Evolutionary conservation across 2,329 filamentous ascomycete genomes (phyloP).

Genomic region (Trichoderma sp.): DNA sequence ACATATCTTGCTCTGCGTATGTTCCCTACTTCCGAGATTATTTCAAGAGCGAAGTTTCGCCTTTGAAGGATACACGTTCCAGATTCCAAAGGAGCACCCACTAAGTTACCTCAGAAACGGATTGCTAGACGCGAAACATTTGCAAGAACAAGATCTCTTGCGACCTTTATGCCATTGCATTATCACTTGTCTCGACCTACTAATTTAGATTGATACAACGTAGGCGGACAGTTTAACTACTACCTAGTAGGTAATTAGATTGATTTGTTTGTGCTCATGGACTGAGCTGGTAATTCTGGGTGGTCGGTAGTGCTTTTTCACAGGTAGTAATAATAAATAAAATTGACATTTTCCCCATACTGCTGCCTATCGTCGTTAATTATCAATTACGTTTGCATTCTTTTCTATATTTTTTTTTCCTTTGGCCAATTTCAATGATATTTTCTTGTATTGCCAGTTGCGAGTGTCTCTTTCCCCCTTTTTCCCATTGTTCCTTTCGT

Average conservation of each 20-base stretch:
- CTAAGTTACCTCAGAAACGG: conserved; percentile 3
- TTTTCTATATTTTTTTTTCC: neutral
- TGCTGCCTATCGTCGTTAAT: neutral
- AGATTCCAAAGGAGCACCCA: neutral
- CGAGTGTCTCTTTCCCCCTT: neutral
- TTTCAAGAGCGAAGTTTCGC: neutral
- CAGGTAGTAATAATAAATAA: neutral
- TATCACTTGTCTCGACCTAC: neutral
- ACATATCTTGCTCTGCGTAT: conserved; percentile 10
- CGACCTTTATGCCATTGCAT: neutral
- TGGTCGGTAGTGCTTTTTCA: neutral
- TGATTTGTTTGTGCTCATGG: neutral
- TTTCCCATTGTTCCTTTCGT: neutral
- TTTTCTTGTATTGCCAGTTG: neutral
- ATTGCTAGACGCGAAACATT: neutral
- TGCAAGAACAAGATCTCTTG: conserved; percentile 21
- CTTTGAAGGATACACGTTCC: neutral
- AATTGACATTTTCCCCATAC: neutral
- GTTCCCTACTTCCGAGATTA: neutral
- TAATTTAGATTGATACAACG: neutral
- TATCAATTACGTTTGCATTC: neutral
- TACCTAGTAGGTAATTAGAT: neutral
- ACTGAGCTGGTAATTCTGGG: neutral
- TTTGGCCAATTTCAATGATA: neutral
- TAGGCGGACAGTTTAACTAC: too few relatives aligned